These are phyloP conservation scores for Xerocomus nothofagi DNA, from an alignment of 1,284 basidiomycete genomes.

Conservation along the genomic window DNA sequence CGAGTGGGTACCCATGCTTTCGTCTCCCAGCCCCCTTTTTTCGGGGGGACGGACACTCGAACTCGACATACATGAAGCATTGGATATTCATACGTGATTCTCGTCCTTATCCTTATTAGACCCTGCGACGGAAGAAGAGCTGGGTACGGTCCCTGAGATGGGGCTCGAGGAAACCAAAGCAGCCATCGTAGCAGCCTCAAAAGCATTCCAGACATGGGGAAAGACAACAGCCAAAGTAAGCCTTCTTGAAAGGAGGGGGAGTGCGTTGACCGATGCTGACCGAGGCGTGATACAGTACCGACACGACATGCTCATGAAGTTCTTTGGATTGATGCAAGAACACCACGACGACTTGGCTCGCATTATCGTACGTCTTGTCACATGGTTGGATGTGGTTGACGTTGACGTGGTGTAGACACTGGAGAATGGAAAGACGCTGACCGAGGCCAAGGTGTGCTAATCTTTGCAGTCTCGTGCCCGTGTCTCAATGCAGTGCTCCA, in stretches of 20 bases:
- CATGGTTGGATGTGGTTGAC: constrained; percentile 15
- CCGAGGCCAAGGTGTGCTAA: constrained; percentile 67
- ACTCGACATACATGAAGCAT: background rate
- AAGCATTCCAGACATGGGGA: constrained; percentile 80
- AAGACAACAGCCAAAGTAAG: constrained; percentile 76
- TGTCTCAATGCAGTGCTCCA: constrained; percentile 28
- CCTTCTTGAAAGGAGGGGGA: background rate
- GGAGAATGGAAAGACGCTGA: constrained; percentile 90
- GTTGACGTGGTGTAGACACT: constrained; percentile 56
- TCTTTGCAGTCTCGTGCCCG: background rate
- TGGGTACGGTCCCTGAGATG: constrained; percentile 88
- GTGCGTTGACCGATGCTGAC: constrained; percentile 2
- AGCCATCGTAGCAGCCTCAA: constrained; percentile 76
- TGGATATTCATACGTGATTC: constrained; percentile 2
- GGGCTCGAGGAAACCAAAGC: constrained; percentile 75
- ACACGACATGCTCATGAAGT: constrained; percentile 77
- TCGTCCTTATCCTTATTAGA: constrained; percentile 47
- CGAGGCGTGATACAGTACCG: constrained; percentile 50
- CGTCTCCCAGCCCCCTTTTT: background rate
- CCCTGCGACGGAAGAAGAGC: constrained; percentile 77
- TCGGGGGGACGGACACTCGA: background rate
- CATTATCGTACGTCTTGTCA: constrained; percentile 61
- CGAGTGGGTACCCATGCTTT: constrained; percentile 51
- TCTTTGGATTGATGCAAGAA: constrained; percentile 73
- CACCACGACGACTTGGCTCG: constrained; percentile 80